Conservation (phyloP, 768 basidiomycete species). For the Jaapia argillacea region DNA sequence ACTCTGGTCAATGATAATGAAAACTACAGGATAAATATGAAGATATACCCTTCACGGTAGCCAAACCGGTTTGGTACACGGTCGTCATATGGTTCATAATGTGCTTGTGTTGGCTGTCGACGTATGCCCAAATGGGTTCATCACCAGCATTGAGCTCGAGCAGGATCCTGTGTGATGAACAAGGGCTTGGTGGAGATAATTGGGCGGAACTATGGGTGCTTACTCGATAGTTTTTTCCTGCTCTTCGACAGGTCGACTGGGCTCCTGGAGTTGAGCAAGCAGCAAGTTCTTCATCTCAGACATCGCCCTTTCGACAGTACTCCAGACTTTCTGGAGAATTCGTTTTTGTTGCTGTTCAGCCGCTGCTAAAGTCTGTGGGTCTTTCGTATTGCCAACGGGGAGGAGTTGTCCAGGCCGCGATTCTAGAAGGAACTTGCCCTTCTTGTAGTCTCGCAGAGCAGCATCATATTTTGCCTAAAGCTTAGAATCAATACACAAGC, state of each 20-base stretch:
- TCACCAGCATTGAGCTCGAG: slow-evolving; percentile 79
- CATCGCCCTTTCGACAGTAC: slow-evolving; percentile 90
- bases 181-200: background rate
- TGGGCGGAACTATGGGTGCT: slow-evolving; percentile 15
- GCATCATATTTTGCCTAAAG: slow-evolving; percentile 87
- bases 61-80: slow-evolving; percentile 41
- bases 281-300: slow-evolving; percentile 78
- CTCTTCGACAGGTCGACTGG: slow-evolving; percentile 75
- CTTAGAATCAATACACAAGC: slow-evolving; percentile 16
- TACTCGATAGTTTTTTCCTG: slow-evolving; percentile 98
- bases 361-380: slow-evolving; percentile 34
- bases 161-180: slow-evolving; percentile 51
- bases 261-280: slow-evolving; percentile 71
- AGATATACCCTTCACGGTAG: slow-evolving; percentile 39
- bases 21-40: no score
- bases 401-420: slow-evolving; percentile 82
- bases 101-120: slow-evolving; percentile 86
- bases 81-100: slow-evolving; percentile 72
- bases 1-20: no score
- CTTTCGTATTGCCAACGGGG: slow-evolving; percentile 55
- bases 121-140: slow-evolving; percentile 93
- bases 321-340: slow-evolving; percentile 95
- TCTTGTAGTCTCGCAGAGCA: slow-evolving; percentile 93
- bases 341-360: slow-evolving; percentile 79
- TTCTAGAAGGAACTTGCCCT: slow-evolving; percentile 85